Evolutionary conservation across 306 rosid species (phyloP).

Genomic region (Lupinus albus): DNA sequence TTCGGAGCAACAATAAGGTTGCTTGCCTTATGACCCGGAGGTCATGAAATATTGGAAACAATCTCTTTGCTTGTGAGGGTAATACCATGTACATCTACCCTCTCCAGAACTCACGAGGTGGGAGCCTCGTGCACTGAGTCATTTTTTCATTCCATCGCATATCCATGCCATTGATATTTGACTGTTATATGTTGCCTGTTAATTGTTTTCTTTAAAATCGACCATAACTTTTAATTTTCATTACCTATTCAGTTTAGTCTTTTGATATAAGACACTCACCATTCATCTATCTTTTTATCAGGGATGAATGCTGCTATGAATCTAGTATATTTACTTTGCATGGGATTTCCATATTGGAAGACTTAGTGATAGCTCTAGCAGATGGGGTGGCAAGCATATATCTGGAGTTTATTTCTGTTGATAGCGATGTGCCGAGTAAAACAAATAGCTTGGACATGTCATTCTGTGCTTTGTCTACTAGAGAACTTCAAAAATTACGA

Average conservation of each 20-base stretch:
- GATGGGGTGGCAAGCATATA: constrained; percentile 83
- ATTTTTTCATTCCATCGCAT: too few relatives aligned
- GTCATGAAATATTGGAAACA: too few relatives aligned
- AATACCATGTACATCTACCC: too few relatives aligned
- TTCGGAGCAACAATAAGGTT: too few relatives aligned
- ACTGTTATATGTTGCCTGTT: too few relatives aligned
- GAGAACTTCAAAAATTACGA: constrained; percentile 87
- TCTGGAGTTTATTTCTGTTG: constrained; percentile 91
- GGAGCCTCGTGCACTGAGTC: too few relatives aligned
- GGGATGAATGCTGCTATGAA: constrained; percentile 70
- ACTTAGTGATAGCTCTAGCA: constrained; percentile 77
- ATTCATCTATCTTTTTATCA: constrained; percentile 42
- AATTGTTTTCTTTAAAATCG: background rate
- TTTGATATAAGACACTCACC: constrained; percentile 37
- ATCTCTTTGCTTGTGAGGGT: too few relatives aligned
- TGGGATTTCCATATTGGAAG: constrained; percentile 86
- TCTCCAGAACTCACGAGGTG: too few relatives aligned
- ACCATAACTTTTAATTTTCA: constrained; percentile 22
- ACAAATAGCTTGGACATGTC: constrained; percentile 61
- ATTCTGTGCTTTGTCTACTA: constrained; percentile 79
- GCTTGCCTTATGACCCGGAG: too few relatives aligned
- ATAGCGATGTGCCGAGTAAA: constrained; percentile 69
- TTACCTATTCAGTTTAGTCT: background rate
- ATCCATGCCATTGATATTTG: too few relatives aligned
- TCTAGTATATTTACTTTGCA: constrained; percentile 59